Evolutionary conservation across 2,329 filamentous ascomycete genomes (phyloP).

Genomic region (Aspergillus carbonarius): DNA sequence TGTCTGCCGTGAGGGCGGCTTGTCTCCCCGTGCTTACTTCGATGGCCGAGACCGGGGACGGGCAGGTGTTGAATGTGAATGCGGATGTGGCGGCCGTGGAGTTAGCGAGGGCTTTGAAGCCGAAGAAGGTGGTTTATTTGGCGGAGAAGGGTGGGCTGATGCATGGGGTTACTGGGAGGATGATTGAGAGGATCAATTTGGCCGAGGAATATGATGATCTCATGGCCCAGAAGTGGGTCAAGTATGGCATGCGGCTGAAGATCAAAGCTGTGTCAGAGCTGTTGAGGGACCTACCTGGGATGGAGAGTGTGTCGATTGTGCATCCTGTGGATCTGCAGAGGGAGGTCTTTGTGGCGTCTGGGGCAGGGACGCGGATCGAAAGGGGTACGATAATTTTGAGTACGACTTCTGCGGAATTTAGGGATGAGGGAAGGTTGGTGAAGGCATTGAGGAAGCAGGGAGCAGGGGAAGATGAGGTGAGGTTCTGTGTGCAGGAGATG

Average conservation of each 20-base stretch:
- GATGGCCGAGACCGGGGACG: slow-evolving; percentile 89
- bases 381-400: slow-evolving; percentile 85
- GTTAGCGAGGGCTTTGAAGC: slow-evolving; percentile 82
- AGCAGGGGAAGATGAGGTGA: slow-evolving; percentile 77
- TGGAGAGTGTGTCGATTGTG: slow-evolving; percentile 94
- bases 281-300: slow-evolving; percentile 82
- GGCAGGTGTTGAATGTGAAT: slow-evolving; percentile 94
- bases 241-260: slow-evolving; percentile 91
- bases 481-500: slow-evolving; percentile 81
- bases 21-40: slow-evolving; percentile 93
- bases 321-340: slow-evolving; percentile 94
- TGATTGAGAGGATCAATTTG: slow-evolving; percentile 95
- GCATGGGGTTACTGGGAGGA: slow-evolving; percentile 84
- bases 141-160: slow-evolving; percentile 96
- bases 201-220: slow-evolving; percentile 93
- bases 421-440: slow-evolving; percentile 74
- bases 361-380: slow-evolving; percentile 88
- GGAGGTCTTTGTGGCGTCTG: slow-evolving; percentile 93
- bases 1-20: slow-evolving; percentile 84
- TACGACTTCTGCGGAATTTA: slow-evolving; percentile 68
- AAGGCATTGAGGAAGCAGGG: slow-evolving; percentile 77
- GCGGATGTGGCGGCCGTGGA: slow-evolving; percentile 95
- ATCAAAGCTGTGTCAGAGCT: slow-evolving; percentile 97
- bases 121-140: slow-evolving; percentile 96
- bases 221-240: slow-evolving; percentile 92